These are phyloP conservation scores for Ophiostoma sp. DNA, from an alignment of 2,329 filamentous ascomycete genomes.

Conservation along the genomic window DNA sequence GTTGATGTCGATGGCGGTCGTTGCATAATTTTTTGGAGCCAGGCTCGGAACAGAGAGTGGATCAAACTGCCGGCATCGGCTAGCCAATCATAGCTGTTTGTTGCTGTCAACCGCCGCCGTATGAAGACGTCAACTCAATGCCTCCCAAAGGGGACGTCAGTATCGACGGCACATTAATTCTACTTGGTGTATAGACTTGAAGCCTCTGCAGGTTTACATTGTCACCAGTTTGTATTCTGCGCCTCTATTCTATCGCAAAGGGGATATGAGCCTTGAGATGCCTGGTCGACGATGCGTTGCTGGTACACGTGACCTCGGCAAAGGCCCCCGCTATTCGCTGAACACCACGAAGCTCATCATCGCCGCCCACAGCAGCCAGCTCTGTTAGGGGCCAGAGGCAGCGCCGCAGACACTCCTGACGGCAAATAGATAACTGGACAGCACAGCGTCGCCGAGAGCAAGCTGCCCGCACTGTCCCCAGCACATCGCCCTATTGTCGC, in stretches of 20 bases:
- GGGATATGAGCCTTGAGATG: no score
- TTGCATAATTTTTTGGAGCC: conserved; percentile 19
- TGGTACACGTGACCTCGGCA: background rate
- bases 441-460: background rate
- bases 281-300: background rate
- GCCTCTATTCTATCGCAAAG: no score
- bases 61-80: no score
- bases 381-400: background rate
- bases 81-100: background rate
- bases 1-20: background rate
- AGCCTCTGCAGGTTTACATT: no score
- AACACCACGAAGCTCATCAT: conserved; percentile 3
- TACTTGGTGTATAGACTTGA: no score
- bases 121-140: conserved; percentile 1
- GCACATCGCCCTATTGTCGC: background rate
- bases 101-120: background rate
- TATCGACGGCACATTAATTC: no score
- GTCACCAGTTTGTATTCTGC: no score
- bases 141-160: background rate
- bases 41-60: background rate
- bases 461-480: background rate
- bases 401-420: background rate
- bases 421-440: background rate
- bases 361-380: background rate
- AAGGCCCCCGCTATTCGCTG: background rate